These are phyloP conservation scores for Hansenula anomala DNA, from an alignment of 1,139 yeast species.

Conservation along the genomic window DNA sequence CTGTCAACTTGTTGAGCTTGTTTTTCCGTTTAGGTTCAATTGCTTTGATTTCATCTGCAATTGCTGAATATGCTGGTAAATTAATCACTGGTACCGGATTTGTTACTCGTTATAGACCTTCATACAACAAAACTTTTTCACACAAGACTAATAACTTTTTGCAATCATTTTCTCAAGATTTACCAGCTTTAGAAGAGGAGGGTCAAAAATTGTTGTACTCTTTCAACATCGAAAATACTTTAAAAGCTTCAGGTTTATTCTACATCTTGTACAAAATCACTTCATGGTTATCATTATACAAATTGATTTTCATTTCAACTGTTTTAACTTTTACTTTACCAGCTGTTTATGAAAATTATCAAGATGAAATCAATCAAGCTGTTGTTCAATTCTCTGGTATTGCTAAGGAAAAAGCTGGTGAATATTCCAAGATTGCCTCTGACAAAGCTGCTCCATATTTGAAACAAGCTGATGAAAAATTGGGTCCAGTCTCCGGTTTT, in stretches of 20 bases:
- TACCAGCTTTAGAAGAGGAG: constrained; percentile 38
- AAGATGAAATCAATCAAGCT: constrained; percentile 76
- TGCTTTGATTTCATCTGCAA: constrained; percentile 48
- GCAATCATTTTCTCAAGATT: constrained; percentile 34
- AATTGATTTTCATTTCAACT: constrained; percentile 53
- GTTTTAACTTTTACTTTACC: constrained; percentile 73
- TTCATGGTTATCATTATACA: constrained; percentile 70
- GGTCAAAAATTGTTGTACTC: constrained; percentile 61
- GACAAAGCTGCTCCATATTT: constrained; percentile 45
- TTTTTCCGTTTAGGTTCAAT: constrained; percentile 44
- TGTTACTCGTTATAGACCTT: constrained; percentile 62
- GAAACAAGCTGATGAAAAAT: constrained; percentile 43
- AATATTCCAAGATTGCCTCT: constrained; percentile 45
- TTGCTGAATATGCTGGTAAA: constrained; percentile 66
- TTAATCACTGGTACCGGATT: constrained; percentile 67
- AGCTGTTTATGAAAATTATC: constrained; percentile 64
- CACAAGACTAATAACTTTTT: constrained; percentile 36
- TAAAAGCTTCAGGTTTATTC: constrained; percentile 64
- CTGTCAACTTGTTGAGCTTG: constrained; percentile 64
- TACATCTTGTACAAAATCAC: constrained; percentile 70
- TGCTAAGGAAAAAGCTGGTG: constrained; percentile 53
- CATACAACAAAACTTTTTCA: constrained; percentile 29
- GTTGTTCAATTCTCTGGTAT: constrained; percentile 52
- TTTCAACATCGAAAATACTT: constrained; percentile 61
- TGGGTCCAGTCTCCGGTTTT: constrained; percentile 61